Evolutionary conservation across 176 grass and related monocot genomes (phyloP), one percentile per base, ranked within the genome.

Genomic region (Cymbopogon citratus): DNA sequence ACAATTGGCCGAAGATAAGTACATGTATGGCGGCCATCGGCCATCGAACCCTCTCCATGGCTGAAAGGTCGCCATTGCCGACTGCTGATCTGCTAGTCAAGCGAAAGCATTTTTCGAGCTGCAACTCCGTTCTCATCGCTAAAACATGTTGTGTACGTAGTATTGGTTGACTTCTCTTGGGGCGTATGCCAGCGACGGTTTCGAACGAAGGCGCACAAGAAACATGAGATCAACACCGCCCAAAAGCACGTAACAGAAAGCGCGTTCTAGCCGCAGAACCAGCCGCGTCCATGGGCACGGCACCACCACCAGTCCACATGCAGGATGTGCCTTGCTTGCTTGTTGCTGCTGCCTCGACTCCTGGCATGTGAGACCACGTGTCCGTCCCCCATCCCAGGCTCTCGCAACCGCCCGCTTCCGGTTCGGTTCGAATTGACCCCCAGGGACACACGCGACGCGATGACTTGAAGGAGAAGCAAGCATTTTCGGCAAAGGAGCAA

Each of bases 11-110:
- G 0, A 57, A 57, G 52, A 54, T n/a, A 54, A 19, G 16, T n/a
- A n/a, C n/a, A n/a, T n/a, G n/a, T n/a, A 7, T 14, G 49, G 18
- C 49, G n/a, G n/a, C n/a, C n/a, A n/a, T n/a, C n/a, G n/a, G n/a
- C 43, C 43, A 45, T 45, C 3, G 6, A 0, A 44, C 18, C 72
- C 73, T 77, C 63, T 77, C 72, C 23, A 12, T 6, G 15, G 18
- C 64, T 18, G 85, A 87, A 82, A 82, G 73, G 85, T 12, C 11
- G 67, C 68, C 78, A 66, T 80, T 48, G 77, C 29, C 33, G 40
- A 6, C 15, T 33, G 31, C 31, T 40, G 51, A 5, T 59, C 35
- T 70, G 44, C 25, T 52, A 23, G 75, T 39, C 67, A 40, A 60
- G 43, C n/a, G 2, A 31, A 31, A 62, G 28, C 51, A 61, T n/a